Base-by-base conservation (phyloP, 2,329 filamentous ascomycete genomes). In the Coniella lustricola region DNA sequence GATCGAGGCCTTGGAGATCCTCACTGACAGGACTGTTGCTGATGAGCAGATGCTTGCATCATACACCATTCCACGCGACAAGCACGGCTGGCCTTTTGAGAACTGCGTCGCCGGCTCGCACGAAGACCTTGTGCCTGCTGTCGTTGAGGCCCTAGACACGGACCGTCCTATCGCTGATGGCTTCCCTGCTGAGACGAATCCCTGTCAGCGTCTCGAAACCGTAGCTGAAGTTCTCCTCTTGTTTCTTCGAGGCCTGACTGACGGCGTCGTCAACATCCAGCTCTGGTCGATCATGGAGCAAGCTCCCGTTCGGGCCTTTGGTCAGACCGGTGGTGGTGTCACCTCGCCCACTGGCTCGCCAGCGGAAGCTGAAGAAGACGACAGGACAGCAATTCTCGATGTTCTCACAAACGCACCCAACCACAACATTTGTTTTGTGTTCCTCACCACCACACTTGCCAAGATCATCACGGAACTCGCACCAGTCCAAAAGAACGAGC, bases 361-460 rank as follows among this genome's bases (percentile, higher is more conserved):
- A 9, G 56, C 53, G 16, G 41, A 57, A 1, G 14, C 54, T 2
- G 50, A 55, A 12, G 68, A 76, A 17, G 67, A 76, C 33, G 67
- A 71, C 56, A 79, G 77, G 60, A 66, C 65, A 0, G 60, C 67
- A 3, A 64, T 93, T 2, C 77, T 95, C 4, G 90, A 96, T 56
- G 76, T 84, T 2, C 74, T 96, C 2, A 77, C 84, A 0, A 71
- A 77, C 2, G 76, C 80, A 0, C 86, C 89, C 0, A 84, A 84
- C 43, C 85, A 95, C 66, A 93, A 89, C 61, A 90, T 95, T 48
- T 85, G 86, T 0, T 95, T 96, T 60, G 86, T 95, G 2, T 90
- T 96, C 55, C 70, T 96, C 14, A 88, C 85, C 0, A 82, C 87
- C 8, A 90, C 90, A 66, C 73, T 96, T 1, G 67, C 73, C 2